phyloP scores from a whole-genome alignment of 148 eudicot species.

The Rhododendron kiyosumense region DNA sequence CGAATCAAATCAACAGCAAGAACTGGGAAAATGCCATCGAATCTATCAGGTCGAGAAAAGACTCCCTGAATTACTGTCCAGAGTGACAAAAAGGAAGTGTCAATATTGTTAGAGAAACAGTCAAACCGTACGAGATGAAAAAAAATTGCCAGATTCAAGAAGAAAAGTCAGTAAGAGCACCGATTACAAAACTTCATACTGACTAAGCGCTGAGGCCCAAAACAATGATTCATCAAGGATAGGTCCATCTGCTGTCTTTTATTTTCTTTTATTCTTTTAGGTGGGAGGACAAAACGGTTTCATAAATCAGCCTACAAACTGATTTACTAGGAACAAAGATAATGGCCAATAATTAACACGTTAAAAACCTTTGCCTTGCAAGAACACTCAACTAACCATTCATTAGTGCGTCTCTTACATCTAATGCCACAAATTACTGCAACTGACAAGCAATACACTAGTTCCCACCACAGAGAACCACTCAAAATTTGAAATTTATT shows the following conservation, averaged over 20 bases:
- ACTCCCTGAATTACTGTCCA: slow-evolving; percentile 56
- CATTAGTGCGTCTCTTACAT: not conserved
- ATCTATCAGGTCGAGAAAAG: slow-evolving; percentile 32
- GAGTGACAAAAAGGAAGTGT: not conserved
- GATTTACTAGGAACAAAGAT: not conserved
- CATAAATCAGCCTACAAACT: not conserved
- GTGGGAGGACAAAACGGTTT: not conserved
- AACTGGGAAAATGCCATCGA: slow-evolving; percentile 41
- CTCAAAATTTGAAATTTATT: not conserved
- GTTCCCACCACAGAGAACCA: not conserved
- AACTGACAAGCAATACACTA: not conserved
- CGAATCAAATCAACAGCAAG: slow-evolving; percentile 39
- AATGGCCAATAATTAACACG: not conserved
- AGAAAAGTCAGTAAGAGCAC: not conserved
- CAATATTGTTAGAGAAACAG: not conserved
- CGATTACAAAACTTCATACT: not conserved
- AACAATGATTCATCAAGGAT: not conserved
- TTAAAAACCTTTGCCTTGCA: not conserved
- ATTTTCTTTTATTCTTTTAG: not conserved
- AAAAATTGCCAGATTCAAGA: not conserved
- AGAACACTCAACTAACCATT: not conserved
- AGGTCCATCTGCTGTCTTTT: not conserved
- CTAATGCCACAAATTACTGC: not conserved
- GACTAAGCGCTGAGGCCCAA: not conserved
- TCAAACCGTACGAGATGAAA: not conserved